Evolutionary conservation across 2,329 filamentous ascomycete genomes (phyloP), one percentile per base, ranked within the genome.

Genomic region (Neofusicoccum ribis): DNA sequence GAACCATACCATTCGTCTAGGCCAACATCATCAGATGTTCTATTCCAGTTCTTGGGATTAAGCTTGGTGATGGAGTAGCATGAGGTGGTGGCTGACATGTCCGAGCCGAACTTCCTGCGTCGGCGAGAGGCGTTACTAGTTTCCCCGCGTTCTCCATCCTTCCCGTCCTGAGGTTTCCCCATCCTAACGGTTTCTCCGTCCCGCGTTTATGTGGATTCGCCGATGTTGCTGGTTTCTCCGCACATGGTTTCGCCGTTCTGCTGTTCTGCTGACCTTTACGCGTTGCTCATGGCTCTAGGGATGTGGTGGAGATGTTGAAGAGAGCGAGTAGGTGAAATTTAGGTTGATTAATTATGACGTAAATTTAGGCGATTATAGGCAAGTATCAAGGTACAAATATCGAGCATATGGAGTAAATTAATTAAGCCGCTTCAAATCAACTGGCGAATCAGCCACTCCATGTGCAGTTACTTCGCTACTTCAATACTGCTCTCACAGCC

Each of bases 51-150:
- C 37, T 39, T 39, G 37, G 14, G 15, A 39, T 12, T 5, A 11
- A 12, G 27, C 23, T 9, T n/a, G 37, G 20, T 14, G 43, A 3
- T 14, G 15, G 37, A 14, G 14, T n/a, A 20, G 8, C 54, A 50
- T 15, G 37, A 58, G 9, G 9, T 34, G 52, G 37, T 14, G 5
- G 54, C 23, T 46, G 54, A n/a, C 27, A 43, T 31, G 41, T 11
- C 54, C 36, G 54, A 59, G 54, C 52, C 52, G 52, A 56, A 31
- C 54, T 46, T 59, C 23, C 39, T 59, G 54, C 54, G 47, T 20
- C 15, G 47, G 47, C 11, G 47, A 23, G 31, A 23, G 20, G 54
- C 52, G 52, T 43, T 14, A 37, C 52, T 43, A 44, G 15, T 41
- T 41, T 41, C 50, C 50, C 54, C 54, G 54, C 54, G 23, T 59